Base-by-base conservation (phyloP, 495 filamentous ascomycete genomes). In the Recurvomyces mirabilis region DNA sequence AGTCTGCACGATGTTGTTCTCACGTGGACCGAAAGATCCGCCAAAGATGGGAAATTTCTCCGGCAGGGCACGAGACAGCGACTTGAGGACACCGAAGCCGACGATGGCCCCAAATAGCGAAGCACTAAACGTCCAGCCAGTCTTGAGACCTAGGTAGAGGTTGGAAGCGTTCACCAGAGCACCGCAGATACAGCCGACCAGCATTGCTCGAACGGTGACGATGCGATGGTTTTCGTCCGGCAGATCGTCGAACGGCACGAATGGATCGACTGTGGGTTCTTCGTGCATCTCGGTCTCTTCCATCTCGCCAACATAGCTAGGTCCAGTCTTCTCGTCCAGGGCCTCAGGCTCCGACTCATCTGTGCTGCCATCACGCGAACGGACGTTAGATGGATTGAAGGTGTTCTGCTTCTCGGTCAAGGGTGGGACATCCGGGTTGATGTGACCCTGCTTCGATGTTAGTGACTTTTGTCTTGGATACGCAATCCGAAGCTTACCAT, bases 1-100 rank as follows among this genome's bases (percentile, higher is more conserved):
- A 13, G 77, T 74, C 54, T 81, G 78, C 45, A 77, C 57, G 49
- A 81, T 81, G 29, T 72, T 74, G 65, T 81, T 81, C 53, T 81
- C 77, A 52, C 78, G 73, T 13, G 77, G 78, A 1, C 77, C 78
- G 43, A 81, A 81, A 22, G 23, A 46, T 14, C 74, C 74, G 20
- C 77, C 76, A 12, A 80, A 65, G 30, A 81, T 68, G 13, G 75
- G 75, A 36, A 77, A 60, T 12, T 65, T 65, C 15, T 62, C 55
- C 3, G 57, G 56, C 34, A 70, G 64, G 13, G 58, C 60, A 39
- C 58, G 73, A 18, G 71, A 66, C 41, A 69, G 53, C 39, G 70
- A 62, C 43, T 79, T 80, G 47, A 82, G 51, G 41, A 82, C 68
- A n/a, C 70, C 75, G 42, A 78, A 82, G 35, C 78, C 78, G 52